Evolutionary conservation across 768 basidiomycete genomes (phyloP).

Genomic region (Lentinula aciculospora): DNA sequence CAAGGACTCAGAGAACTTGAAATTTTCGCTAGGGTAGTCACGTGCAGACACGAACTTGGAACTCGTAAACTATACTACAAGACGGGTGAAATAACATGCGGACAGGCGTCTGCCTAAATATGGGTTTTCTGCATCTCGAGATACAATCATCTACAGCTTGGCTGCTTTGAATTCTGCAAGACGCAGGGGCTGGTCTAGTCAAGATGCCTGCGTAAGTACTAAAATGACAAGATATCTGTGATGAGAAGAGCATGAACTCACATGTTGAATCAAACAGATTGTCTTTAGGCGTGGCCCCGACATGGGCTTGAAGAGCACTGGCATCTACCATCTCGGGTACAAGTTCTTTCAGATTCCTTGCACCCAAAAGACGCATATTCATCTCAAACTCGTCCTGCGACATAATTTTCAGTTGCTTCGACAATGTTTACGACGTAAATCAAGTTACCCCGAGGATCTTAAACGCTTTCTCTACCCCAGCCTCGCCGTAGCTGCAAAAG

Average conservation of each 20-base stretch:
- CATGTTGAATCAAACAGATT: conserved; percentile 75
- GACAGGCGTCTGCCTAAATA: too few species aligned
- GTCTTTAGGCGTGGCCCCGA: conserved; percentile 64
- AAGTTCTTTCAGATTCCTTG: conserved; percentile 71
- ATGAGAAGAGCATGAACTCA: conserved; percentile 31
- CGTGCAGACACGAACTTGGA: too few species aligned
- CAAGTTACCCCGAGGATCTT: conserved; percentile 62
- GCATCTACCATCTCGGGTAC: conserved; percentile 89
- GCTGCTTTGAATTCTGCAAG: neutral
- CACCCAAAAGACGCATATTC: conserved; percentile 94
- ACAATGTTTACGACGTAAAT: neutral
- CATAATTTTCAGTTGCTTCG: neutral
- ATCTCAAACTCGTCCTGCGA: conserved; percentile 93
- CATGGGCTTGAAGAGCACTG: conserved; percentile 58
- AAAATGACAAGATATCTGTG: neutral
- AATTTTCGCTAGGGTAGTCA: too few species aligned
- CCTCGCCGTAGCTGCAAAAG: conserved; percentile 82
- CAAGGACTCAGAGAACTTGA: too few species aligned
- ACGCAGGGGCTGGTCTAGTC: conserved; percentile 1
- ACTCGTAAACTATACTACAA: too few species aligned
- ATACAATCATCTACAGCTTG: neutral
- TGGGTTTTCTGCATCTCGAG: too few species aligned
- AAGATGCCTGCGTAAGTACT: too few species aligned
- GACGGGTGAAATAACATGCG: too few species aligned
- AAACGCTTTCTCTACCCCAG: conserved; percentile 80